phyloP scores from a whole-genome alignment of 2,329 filamentous ascomycete species.

The Chaetomium sp. region DNA sequence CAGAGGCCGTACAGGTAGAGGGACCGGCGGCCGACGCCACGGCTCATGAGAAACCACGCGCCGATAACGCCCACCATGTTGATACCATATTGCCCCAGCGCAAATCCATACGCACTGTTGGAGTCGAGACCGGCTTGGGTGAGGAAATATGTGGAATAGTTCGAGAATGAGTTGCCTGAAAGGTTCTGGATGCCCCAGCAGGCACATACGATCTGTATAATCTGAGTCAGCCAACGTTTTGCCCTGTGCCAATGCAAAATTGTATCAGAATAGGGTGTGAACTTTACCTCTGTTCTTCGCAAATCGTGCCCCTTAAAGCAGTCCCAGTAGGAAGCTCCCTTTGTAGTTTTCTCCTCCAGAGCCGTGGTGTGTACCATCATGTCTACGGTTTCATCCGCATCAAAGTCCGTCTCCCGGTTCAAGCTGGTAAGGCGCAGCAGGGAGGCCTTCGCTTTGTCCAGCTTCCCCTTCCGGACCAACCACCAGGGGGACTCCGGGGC shows the following conservation, averaged over 20 bases:
- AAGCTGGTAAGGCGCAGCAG: slow-evolving; percentile 59
- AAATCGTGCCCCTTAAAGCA: slow-evolving; percentile 77
- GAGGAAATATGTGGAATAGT: slow-evolving; percentile 59
- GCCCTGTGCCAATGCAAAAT: not conserved
- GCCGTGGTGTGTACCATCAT: slow-evolving; percentile 92
- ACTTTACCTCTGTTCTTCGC: slow-evolving; percentile 59
- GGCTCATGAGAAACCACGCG: slow-evolving; percentile 72
- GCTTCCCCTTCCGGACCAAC: slow-evolving; percentile 61
- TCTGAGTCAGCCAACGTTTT: slow-evolving; percentile 18
- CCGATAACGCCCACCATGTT: slow-evolving; percentile 78
- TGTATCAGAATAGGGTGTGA: not conserved
- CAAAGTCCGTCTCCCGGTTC: slow-evolving; percentile 61
- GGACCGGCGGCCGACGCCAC: slow-evolving; percentile 66
- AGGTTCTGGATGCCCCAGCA: slow-evolving; percentile 59
- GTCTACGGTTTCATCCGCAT: slow-evolving; percentile 76
- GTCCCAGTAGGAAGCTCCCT: slow-evolving; percentile 68
- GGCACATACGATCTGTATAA: slow-evolving; percentile 49
- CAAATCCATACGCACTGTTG: slow-evolving; percentile 49
- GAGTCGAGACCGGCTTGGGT: slow-evolving; percentile 51
- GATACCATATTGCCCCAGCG: slow-evolving; percentile 60
- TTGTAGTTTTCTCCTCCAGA: slow-evolving; percentile 68
- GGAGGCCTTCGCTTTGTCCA: slow-evolving; percentile 59
- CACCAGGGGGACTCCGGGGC: slow-evolving; percentile 70
- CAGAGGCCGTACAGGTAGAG: slow-evolving; percentile 72
- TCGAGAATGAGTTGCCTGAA: slow-evolving; percentile 58